Percentiles rank a stretch among this genome's conserved stretches.
Evolutionary conservation across 2,329 filamentous ascomycete species (phyloP).

Genomic region (Parastagonospora nodorum): DNA sequence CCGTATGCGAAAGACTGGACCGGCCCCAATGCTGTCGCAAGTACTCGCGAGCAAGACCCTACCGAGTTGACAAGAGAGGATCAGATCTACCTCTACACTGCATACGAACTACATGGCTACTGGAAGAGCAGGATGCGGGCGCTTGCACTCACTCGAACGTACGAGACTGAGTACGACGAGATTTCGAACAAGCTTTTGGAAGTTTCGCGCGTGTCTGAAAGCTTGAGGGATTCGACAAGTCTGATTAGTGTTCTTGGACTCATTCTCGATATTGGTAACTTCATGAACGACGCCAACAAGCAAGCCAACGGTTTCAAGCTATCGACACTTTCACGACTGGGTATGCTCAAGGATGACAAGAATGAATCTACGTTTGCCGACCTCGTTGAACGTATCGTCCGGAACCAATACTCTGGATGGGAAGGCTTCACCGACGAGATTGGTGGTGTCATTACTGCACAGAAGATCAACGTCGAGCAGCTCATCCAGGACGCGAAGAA

Average conservation of each 20-base stretch:
- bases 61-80: constrained; percentile 89
- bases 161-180: constrained; percentile 88
- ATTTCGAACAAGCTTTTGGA: constrained; percentile 83
- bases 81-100: constrained; percentile 91
- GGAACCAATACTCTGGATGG: constrained; percentile 96
- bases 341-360: constrained; percentile 99
- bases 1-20: constrained; percentile 98
- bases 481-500: constrained; percentile 83
- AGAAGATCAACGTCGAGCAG: constrained; percentile 96
- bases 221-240: constrained; percentile 85
- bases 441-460: constrained; percentile 72
- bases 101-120: constrained; percentile 94
- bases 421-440: constrained; percentile 89
- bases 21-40: constrained; percentile 77
- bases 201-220: constrained; percentile 86
- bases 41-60: constrained; percentile 83
- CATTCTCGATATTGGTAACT: constrained; percentile 97
- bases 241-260: constrained; percentile 95
- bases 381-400: constrained; percentile 92
- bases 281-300: constrained; percentile 99
- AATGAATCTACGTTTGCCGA: constrained; percentile 97
- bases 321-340: constrained; percentile 86
- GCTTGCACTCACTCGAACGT: constrained; percentile 80
- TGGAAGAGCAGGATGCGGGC: constrained; percentile 98
- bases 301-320: constrained; percentile 98